Conservation (phyloP, 1,284 basidiomycete species). For the Ustilago crameri region DNA sequence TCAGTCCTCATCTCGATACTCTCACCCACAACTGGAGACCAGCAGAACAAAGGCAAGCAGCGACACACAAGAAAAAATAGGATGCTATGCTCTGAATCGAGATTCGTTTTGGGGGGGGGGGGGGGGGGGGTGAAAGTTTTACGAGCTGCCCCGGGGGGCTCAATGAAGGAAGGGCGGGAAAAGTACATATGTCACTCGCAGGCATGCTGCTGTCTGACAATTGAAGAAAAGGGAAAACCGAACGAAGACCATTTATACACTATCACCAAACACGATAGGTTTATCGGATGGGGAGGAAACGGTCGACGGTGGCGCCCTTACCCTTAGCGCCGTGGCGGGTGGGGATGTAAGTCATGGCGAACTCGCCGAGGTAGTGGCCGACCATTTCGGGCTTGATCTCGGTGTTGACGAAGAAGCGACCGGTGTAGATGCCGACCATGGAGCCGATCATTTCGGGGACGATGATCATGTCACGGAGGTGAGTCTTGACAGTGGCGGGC, state of each 20-base stretch:
- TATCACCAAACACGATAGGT: too few species aligned
- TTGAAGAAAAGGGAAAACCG: slow-evolving; percentile 1
- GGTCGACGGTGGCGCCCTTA: slow-evolving; percentile 86
- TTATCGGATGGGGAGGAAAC: slow-evolving; percentile 76
- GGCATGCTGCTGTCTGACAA: background rate
- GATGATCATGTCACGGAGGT: slow-evolving; percentile 99
- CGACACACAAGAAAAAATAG: slow-evolving; percentile 4
- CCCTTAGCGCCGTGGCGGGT: slow-evolving; percentile 99
- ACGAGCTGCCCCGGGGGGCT: slow-evolving; percentile 32
- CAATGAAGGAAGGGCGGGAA: slow-evolving; percentile 10
- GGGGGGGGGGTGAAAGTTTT: background rate
- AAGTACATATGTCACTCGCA: slow-evolving; percentile 17
- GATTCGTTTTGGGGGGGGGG: slow-evolving; percentile 27
- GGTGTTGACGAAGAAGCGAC: slow-evolving; percentile 74
- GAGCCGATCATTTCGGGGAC: slow-evolving; percentile 95
- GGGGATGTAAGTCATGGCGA: slow-evolving; percentile 87
- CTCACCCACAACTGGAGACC: too few species aligned
- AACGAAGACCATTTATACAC: too few species aligned
- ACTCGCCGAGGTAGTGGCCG: slow-evolving; percentile 94
- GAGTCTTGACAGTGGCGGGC: slow-evolving; percentile 97
- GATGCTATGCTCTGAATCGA: slow-evolving; percentile 46
- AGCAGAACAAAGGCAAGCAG: too few species aligned
- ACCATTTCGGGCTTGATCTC: slow-evolving; percentile 99
- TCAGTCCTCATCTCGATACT: too few species aligned
- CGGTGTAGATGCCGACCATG: slow-evolving; percentile 78